Base-by-base conservation (phyloP, 345 rosid species). In the Euphorbia peplus region DNA sequence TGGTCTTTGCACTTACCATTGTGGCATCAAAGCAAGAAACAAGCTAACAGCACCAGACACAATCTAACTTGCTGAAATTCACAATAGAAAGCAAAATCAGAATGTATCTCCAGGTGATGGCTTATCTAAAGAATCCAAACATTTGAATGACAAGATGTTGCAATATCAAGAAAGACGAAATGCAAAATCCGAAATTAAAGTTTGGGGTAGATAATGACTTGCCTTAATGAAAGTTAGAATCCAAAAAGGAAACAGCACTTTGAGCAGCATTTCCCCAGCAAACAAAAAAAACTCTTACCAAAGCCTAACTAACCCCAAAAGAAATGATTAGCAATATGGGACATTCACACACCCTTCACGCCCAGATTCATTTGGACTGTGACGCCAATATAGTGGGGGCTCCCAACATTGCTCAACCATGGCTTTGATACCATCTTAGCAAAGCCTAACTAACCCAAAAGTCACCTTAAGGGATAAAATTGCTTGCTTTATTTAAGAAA, bases 1-100 rank as follows among this genome's bases (percentile, higher is more conserved):
- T 63, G 81, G 53, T 87, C 85, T 85, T 93, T 6, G 85, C 79
- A 83, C 35, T 85, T 72, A 80, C 88, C 98, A 90, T 91, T 72
- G 70, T 76, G 68, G 72, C 68, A 47, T 57, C 60, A 41, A 50
- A 24, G 51, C 35, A 32, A 32, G 37, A 3, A 32, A n/a, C n/a
- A n/a, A n/a, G n/a, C n/a, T n/a, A n/a, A n/a, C n/a, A n/a, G 6
- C 37, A 32, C 37, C 32, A 13, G 50, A 29, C 65, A 57, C 53
- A 24, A 63, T 41, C 30, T 48, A 25, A 71, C 58, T 46, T 66
- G 78, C 80, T 80, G 61, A 8, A 50, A 19, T 39, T 48, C 41
- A 50, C 32, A 60, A 22, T 26, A 0, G 60, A 53, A 26, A 8
- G 11, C 21, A 26, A 5, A 11, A 14, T 30, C 26, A 18, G 16